Base-by-base conservation (phyloP, 257 asterid genomes). In the Solanum appendiculatum region DNA sequence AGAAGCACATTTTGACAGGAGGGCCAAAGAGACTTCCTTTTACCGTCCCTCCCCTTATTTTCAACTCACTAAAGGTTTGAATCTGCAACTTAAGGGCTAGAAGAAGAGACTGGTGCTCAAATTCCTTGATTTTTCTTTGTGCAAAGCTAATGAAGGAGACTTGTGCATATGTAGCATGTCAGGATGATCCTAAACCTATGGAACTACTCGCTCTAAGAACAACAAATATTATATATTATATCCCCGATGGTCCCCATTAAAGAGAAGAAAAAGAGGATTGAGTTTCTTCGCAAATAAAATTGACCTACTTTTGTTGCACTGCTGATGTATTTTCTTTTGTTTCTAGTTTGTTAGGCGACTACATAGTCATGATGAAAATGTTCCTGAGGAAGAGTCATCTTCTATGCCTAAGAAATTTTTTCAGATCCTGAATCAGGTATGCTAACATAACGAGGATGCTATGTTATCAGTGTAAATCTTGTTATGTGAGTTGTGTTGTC, bases 1-100 rank as follows among this genome's bases (percentile, higher is more conserved):
- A 94, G 98, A 97, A 95, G 91, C 98, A 97, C 91, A 91, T 97
- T 87, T 89, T 93, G 92, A 88, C 93, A 70, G 99, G 99, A 64
- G 99, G 99, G 87, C 91, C 93, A 44, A 96, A 92, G 95, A 94
- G 99, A 92, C 99, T 97, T 89, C 98, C 95, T 6, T 92, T 89
- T 85, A 97, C 98, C 1, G 91, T 97, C 88, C 99, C 99, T 88
- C 95, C 99, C 72, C 96, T 97, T 90, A 92, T 96, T 89, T 94
- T 96, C 88, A 93, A 93, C 88, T 91, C 99, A 54, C 92, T 97
- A 60, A 92, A 95, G 99, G 99, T 97, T 92, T 88, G 68, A 14
- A 21, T 80, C 82, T 69, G 18, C 85, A 80, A 80, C 66, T 46
- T 29, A 29, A 46, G 66, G 85, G 29, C 20, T 29, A 10, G 51